Percentiles rank a stretch among this genome's conserved stretches.
Evolutionary conservation across 768 basidiomycete genomes (phyloP).

Genomic region (Panus rudis): DNA sequence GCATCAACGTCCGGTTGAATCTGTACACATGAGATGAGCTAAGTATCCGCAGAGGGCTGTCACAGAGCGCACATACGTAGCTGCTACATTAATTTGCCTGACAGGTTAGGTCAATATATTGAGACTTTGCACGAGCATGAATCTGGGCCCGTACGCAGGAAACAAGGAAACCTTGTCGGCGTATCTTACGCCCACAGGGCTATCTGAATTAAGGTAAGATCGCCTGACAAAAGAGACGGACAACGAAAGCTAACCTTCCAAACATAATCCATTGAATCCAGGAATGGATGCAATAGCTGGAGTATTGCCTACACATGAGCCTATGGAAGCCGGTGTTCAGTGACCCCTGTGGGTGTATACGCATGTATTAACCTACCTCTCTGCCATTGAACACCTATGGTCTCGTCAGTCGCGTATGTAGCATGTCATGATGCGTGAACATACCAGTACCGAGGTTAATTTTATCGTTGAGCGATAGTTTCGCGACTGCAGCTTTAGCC

Average conservation of each 20-base stretch:
- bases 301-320: conserved; percentile 21
- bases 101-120: too few species aligned
- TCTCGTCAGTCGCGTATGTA: conserved; percentile 2
- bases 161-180: conserved; percentile 35
- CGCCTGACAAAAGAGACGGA: neutral
- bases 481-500: conserved; percentile 42
- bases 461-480: conserved; percentile 28
- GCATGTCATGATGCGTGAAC: neutral
- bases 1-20: conserved; percentile 74
- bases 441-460: conserved; percentile 30
- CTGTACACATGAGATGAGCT: neutral
- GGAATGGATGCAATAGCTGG: conserved; percentile 16
- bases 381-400: conserved; percentile 16
- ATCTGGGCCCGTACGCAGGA: conserved; percentile 26
- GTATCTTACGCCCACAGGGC: conserved; percentile 36
- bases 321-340: conserved; percentile 1
- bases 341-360: neutral
- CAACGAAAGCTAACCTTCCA: conserved; percentile 12
- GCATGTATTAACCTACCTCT: conserved; percentile 11
- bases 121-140: neutral
- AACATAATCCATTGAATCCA: conserved; percentile 18
- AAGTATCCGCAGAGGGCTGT: too few species aligned
- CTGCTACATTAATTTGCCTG: conserved; percentile 48
- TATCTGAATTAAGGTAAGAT: conserved; percentile 13
- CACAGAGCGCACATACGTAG: conserved; percentile 46